Evolutionary conservation across 148 eudicot species (phyloP).

Genomic region (Tetragonia tetragonoides): DNA sequence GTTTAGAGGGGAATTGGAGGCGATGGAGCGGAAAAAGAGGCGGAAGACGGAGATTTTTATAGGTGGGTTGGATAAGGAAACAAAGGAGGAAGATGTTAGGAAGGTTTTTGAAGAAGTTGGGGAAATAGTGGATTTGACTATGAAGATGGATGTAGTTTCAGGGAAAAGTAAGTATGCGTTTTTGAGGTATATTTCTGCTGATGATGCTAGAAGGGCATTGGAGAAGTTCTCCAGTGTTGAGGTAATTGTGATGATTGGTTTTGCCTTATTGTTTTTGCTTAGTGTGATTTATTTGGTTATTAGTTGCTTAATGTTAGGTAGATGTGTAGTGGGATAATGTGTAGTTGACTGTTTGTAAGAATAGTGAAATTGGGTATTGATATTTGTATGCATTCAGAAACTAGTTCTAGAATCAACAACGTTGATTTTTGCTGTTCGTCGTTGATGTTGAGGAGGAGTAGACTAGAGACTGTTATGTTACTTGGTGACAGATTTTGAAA

Average conservation of each 20-base stretch:
- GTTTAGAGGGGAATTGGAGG: conserved; percentile 59
- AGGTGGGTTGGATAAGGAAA: conserved; percentile 56
- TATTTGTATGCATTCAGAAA: no score
- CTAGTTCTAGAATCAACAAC: neutral
- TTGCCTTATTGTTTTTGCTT: neutral
- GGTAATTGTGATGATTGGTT: conserved; percentile 34
- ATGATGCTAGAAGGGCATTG: conserved; percentile 58
- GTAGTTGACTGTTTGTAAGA: neutral
- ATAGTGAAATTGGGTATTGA: no score
- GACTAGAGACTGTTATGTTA: neutral
- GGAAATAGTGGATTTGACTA: conserved; percentile 46
- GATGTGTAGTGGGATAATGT: neutral
- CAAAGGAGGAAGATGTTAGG: conserved; percentile 61
- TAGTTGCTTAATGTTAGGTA: neutral
- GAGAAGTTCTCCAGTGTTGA: conserved; percentile 46
- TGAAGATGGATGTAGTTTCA: conserved; percentile 35
- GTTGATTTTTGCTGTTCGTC: neutral
- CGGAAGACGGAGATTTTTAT: conserved; percentile 59
- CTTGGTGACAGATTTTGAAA: no score
- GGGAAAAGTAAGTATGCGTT: conserved; percentile 61
- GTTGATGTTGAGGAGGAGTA: no score
- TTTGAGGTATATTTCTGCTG: conserved; percentile 48
- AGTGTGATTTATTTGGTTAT: neutral
- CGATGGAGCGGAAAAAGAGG: conserved; percentile 50
- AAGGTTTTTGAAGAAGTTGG: conserved; percentile 52